Base-by-base conservation (phyloP, 2,329 filamentous ascomycete genomes). In the Aspergillus puulaauensis region DNA sequence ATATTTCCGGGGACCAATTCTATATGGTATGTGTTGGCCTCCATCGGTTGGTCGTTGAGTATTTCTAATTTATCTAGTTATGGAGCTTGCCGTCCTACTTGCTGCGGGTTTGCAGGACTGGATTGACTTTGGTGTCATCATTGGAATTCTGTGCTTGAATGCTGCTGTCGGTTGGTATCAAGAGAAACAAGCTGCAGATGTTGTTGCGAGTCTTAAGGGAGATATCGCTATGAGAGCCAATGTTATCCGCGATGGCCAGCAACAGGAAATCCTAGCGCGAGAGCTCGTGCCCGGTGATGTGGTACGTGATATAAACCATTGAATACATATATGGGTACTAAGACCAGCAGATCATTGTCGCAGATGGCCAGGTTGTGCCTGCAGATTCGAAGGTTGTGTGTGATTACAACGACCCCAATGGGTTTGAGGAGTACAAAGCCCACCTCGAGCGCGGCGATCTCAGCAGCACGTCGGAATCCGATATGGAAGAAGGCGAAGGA, bases 131-230 rank as follows among this genome's bases (percentile, higher is more conserved):
- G 88, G 87, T 81, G 87, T 91, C 71, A 91, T 91, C 72, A 85
- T 89, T 66, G 89, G 84, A 77, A 91, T 91, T 71, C 77, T 91
- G 54, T 74, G 87, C 70, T 83, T 91, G 61, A 91, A 91, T 76
- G 89, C 89, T 58, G 77, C 86, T 62, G 89, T 91, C 70, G 89
- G 89, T 77, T 91, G 88, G 85, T 91, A 91, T 73, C 89, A 91
- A 73, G 89, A 91, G 76, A 91, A 91, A 77, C 88, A 90, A 75
- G 89, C 89, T 64, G 88, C 88, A 59, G 89, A 91, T 76, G 87
- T 90, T 63, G 88, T 90, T 67, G 88, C 88, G 24, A 86, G 82
- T 66, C 80, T 91, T 56, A 91, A 90, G 77, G 89, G 89, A 74
- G 89, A 91, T 68, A 91, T 91, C 69, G 89, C 89, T 65, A 86